Evolutionary conservation across 1,284 basidiomycete species (phyloP).

Genomic region (Irpex lacteus): DNA sequence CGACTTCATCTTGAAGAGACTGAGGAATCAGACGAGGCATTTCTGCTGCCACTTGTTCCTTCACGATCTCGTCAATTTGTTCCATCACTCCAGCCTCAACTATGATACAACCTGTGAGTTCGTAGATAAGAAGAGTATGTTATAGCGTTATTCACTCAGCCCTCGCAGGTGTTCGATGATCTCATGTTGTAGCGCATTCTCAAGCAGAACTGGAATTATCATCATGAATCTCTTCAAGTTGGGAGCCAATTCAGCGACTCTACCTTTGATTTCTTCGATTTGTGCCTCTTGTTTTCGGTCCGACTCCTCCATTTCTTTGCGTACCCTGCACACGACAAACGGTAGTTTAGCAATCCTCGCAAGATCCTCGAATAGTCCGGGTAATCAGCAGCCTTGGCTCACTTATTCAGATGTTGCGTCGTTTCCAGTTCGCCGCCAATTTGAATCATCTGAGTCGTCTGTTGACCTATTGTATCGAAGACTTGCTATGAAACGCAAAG

Average conservation of each 20-base stretch:
- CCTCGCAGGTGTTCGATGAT: conserved; percentile 41
- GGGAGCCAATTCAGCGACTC: not conserved
- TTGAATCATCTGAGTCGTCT: conserved; percentile 30
- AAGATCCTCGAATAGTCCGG: not conserved
- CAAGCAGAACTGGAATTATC: conserved; percentile 37
- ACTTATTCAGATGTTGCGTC: conserved; percentile 25
- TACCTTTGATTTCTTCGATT: conserved; percentile 47
- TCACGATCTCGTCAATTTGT: conserved; percentile 46
- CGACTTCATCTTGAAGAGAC: conserved; percentile 45
- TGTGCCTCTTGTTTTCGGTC: conserved; percentile 41
- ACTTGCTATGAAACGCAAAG: conserved; percentile 21
- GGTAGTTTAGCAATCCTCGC: not conserved
- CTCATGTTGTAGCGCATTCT: conserved; percentile 42
- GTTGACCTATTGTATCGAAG: conserved; percentile 33
- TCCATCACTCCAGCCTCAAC: conserved; percentile 42
- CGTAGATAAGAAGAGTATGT: not conserved
- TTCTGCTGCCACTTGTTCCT: conserved; percentile 40
- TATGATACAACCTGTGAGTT: conserved; percentile 14
- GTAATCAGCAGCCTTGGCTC: not conserved
- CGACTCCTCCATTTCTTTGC: conserved; percentile 38
- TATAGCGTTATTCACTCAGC: conserved; percentile 33
- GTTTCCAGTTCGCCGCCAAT: conserved; percentile 30
- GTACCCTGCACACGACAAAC: conserved; percentile 34
- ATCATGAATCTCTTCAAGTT: not conserved
- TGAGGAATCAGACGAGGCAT: conserved; percentile 44